These are phyloP conservation scores for Violaceomyces palustris DNA, from an alignment of 1,284 basidiomycete genomes.

Conservation along the genomic window DNA sequence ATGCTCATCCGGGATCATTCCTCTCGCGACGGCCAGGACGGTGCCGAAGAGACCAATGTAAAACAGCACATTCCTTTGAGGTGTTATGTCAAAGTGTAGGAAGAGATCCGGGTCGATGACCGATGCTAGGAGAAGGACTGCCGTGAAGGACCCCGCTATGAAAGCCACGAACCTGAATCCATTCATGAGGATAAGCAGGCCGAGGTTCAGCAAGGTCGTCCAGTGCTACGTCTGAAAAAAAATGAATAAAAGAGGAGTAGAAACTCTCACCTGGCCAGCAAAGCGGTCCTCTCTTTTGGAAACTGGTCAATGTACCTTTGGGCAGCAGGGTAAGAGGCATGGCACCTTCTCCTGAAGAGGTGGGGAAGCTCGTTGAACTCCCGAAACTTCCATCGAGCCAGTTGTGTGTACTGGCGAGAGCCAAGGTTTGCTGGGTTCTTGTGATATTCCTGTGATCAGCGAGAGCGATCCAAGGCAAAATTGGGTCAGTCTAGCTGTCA, in stretches of 20 bases:
- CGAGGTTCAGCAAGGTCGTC: not conserved
- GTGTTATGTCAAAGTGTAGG: conserved; percentile 88
- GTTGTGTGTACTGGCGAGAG: conserved; percentile 83
- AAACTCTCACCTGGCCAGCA: conserved; percentile 74
- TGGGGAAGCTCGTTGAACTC: conserved; percentile 98
- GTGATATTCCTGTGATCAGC: conserved; percentile 77
- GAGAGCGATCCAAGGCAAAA: not conserved
- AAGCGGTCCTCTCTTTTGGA: conserved; percentile 84
- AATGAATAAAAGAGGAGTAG: too few relatives aligned
- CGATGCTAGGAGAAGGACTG: conserved; percentile 83
- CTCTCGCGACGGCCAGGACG: conserved; percentile 78
- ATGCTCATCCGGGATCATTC: conserved; percentile 93
- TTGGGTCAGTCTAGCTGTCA: not conserved
- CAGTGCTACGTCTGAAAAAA: not conserved
- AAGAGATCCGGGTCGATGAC: conserved; percentile 81
- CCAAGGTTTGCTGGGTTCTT: conserved; percentile 93
- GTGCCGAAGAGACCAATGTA: conserved; percentile 84
- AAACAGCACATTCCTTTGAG: conserved; percentile 85
- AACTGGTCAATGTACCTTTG: conserved; percentile 96
- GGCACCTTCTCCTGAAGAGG: conserved; percentile 76
- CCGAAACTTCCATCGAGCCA: conserved; percentile 95
- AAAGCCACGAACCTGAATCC: conserved; percentile 93
- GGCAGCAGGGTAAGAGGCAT: conserved; percentile 80
- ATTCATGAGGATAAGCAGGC: not conserved
- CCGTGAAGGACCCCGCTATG: conserved; percentile 90